Conservation (phyloP, 169 alveolate species). For the Eimeria praecox region DNA sequence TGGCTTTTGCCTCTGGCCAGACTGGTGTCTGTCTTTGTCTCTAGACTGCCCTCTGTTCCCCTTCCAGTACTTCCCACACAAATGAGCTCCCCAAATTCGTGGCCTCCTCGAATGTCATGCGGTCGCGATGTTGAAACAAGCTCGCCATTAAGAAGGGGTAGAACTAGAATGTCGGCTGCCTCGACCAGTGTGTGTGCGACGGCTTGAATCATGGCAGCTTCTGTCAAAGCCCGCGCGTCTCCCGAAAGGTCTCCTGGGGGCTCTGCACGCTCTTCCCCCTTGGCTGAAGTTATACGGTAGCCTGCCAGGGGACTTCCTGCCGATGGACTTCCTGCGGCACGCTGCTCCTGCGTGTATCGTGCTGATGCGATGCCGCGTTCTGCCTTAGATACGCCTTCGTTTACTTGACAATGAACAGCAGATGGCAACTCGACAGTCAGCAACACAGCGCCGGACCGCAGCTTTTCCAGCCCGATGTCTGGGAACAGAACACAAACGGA, state of each 20-base stretch:
- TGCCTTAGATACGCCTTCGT: background rate
- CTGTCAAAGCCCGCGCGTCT: background rate
- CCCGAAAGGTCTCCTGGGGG: background rate
- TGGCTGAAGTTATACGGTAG: background rate
- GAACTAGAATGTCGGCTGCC: conserved; percentile 50
- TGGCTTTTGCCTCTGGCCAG: background rate
- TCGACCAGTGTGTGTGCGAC: conserved; percentile 40
- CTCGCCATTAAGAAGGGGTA: background rate
- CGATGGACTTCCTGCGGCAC: background rate
- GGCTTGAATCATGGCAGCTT: background rate
- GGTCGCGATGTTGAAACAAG: background rate
- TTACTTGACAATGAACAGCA: background rate
- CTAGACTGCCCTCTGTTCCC: background rate
- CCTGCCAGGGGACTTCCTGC: background rate
- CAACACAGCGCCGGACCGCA: conserved; percentile 37
- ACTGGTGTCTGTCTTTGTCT: background rate
- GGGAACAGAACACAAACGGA: background rate
- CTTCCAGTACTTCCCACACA: background rate
- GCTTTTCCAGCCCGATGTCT: conserved; percentile 57
- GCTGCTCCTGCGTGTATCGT: background rate
- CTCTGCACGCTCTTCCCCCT: background rate
- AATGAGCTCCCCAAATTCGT: conserved; percentile 31
- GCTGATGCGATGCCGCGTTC: background rate
- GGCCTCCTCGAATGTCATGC: background rate
- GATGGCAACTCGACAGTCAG: conserved; percentile 58